phyloP scores from a whole-genome alignment of 805 yeast genomes.

The Wickerhamiella domercqiae region DNA sequence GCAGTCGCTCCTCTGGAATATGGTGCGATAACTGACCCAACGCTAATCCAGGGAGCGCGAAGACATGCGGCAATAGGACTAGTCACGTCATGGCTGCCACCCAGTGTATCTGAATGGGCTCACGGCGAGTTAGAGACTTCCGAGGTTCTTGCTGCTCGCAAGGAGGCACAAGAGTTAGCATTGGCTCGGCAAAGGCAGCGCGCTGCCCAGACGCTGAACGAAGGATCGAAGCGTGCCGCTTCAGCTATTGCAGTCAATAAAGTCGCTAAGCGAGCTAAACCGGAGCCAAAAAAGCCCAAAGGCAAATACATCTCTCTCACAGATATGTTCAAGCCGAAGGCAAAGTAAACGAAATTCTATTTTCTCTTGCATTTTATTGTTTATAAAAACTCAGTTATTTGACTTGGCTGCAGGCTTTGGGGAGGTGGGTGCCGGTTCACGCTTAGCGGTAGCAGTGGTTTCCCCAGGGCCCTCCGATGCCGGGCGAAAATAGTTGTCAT shows the following conservation, averaged over 20 bases:
- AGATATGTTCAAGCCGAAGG: slow-evolving; percentile 28
- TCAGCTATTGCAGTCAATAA: slow-evolving; percentile 2
- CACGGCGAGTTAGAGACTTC: slow-evolving; percentile 15
- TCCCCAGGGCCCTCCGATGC: not conserved
- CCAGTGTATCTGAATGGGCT: slow-evolving; percentile 12
- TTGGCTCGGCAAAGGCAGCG: not conserved
- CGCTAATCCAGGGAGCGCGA: slow-evolving; percentile 6
- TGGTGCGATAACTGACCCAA: slow-evolving; percentile 11
- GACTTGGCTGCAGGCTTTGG: not conserved
- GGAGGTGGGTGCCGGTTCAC: not conserved
- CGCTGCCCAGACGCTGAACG: slow-evolving; percentile 12
- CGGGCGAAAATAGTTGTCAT: slow-evolving; percentile 38
- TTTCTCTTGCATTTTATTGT: too few species aligned
- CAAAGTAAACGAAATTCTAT: slow-evolving; percentile 29
- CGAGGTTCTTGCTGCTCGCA: slow-evolving; percentile 10
- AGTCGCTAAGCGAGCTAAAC: slow-evolving; percentile 6
- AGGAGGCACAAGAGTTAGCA: slow-evolving; percentile 5
- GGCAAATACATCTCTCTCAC: slow-evolving; percentile 1
- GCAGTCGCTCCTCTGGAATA: slow-evolving; percentile 13
- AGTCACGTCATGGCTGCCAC: slow-evolving; percentile 16
- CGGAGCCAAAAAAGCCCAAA: not conserved
- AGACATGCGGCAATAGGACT: slow-evolving; percentile 15
- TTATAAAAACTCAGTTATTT: not conserved
- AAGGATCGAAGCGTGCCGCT: slow-evolving; percentile 7
- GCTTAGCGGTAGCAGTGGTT: not conserved